phyloP scores from a whole-genome alignment of 208 protist species.

The Trichomonas vaginalis region DNA sequence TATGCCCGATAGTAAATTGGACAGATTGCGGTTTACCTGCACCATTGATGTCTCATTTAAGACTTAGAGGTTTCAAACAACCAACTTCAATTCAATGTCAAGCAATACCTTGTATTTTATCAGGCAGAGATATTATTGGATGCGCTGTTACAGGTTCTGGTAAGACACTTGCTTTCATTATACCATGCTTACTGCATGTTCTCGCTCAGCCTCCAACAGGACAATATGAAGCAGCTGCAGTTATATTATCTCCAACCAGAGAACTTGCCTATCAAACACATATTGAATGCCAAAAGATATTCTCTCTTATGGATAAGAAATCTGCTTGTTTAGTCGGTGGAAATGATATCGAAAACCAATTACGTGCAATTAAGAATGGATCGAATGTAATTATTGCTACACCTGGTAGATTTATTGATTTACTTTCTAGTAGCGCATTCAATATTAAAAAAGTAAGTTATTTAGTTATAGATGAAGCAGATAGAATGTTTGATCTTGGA shows the following conservation, averaged over 20 bases:
- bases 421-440: slow-evolving; percentile 50
- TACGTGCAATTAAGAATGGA: slow-evolving; percentile 53
- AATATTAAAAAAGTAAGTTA: slow-evolving; percentile 59
- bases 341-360: slow-evolving; percentile 49
- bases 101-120: slow-evolving; percentile 51
- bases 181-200: slow-evolving; percentile 58
- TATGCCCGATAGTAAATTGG: slow-evolving; percentile 37
- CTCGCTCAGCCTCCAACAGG: slow-evolving; percentile 47
- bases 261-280: slow-evolving; percentile 61
- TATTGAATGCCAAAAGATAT: slow-evolving; percentile 32
- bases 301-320: slow-evolving; percentile 21
- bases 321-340: slow-evolving; percentile 48
- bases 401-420: slow-evolving; percentile 67
- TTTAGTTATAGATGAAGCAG: slow-evolving; percentile 88
- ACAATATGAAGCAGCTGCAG: slow-evolving; percentile 51
- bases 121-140: slow-evolving; percentile 59
- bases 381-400: slow-evolving; percentile 45
- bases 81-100: slow-evolving; percentile 60
- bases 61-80: slow-evolving; percentile 37
- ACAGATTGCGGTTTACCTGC: slow-evolving; percentile 34
- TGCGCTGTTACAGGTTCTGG: slow-evolving; percentile 55
- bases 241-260: slow-evolving; percentile 60
- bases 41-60: slow-evolving; percentile 23
- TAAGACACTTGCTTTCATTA: slow-evolving; percentile 50
- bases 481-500: slow-evolving; percentile 95